Base-by-base conservation (phyloP, 768 basidiomycete genomes). In the Phylloporus sp. region DNA sequence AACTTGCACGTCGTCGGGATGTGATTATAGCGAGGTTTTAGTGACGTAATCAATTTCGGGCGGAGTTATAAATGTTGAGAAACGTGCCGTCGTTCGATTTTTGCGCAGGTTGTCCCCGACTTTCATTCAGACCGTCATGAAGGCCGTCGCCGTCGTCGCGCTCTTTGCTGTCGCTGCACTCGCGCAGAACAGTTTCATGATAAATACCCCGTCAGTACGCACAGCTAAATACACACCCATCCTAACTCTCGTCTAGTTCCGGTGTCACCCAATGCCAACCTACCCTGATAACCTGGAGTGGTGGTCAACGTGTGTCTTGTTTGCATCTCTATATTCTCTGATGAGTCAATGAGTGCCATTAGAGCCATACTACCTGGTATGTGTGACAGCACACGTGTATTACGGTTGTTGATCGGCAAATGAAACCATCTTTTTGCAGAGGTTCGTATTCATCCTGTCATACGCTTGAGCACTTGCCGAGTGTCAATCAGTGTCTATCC, bases 141-240 rank as follows among this genome's bases (percentile, higher is more conserved):
- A 79, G 72, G 64, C 70, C 55, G 7, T 54, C 49, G 60, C 72
- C 43, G 61, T 75, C 48, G 49, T 80, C 59, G 70, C 70, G 38
- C 67, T 80, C 57, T 64, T 77, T 56, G 72, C 70, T 41, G 65
- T 68, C 45, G 67, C 67, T 28, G 80, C 67, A 44, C 36, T 73
- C 23, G 83, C 78, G 16, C 80, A 81, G 61, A 79, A 9, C 13
- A 26, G 78, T 62, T 61, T 82, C 57, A 70, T 58, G 1, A 73
- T 90, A 65, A 84, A 86, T 65, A 91, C 88, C 32, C 88, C 88
- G 88, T 89, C 58, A 62, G 86, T 77, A 29, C 29, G 13, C 5
- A 2, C 12, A 27, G 7, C 23, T 8, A 15, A 13, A 3, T 45
- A 1, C 13, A 16, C 6, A 32, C 18, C 12, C 36, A 5, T 9